These are phyloP conservation scores for Bidens hawaiensis DNA, from an alignment of 140 eudicot species.

Conservation along the genomic window DNA sequence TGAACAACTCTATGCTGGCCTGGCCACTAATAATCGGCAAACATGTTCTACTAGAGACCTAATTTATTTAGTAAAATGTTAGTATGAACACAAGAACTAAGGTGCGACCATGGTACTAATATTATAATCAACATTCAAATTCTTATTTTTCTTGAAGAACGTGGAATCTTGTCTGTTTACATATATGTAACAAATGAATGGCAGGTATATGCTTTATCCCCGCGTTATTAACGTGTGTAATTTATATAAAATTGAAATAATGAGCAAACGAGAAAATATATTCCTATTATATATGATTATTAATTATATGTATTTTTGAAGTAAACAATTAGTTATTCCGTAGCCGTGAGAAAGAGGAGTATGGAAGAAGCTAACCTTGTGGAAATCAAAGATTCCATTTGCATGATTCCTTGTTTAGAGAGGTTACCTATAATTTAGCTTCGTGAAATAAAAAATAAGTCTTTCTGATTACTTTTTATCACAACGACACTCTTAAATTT, in stretches of 20 bases:
- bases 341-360: neutral
- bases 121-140: neutral
- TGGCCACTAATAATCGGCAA: too few relatives aligned
- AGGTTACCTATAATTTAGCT: neutral
- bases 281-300: neutral
- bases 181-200: neutral
- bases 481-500: too few relatives aligned
- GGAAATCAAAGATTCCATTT: constrained; percentile 4
- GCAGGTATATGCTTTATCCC: neutral
- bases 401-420: neutral
- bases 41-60: too few relatives aligned
- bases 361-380: neutral
- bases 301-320: neutral
- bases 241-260: neutral
- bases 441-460: neutral
- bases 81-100: neutral
- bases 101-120: neutral
- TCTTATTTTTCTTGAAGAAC: neutral
- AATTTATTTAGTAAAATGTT: too few relatives aligned
- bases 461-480: too few relatives aligned
- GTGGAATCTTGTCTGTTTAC: constrained; percentile 2
- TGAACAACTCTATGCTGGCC: too few relatives aligned
- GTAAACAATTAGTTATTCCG: neutral
- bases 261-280: neutral
- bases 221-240: neutral